Evolutionary conservation across 257 asterid genomes (phyloP).

Genomic region (Coffea eugenioides): DNA sequence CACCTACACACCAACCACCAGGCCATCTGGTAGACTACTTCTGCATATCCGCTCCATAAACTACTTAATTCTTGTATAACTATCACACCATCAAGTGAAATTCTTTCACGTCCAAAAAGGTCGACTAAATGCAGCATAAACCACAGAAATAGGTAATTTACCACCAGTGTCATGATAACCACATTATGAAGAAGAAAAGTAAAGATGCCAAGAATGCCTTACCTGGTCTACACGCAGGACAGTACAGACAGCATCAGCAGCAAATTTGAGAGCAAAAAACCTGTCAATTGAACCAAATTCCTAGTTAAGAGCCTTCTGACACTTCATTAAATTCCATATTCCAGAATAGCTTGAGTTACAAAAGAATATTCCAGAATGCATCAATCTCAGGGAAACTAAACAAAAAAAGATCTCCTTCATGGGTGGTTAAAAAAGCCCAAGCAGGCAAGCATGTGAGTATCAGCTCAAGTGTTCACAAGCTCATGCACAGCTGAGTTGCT

Average conservation of each 20-base stretch:
- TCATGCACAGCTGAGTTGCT: background rate
- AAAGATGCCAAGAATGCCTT: conserved; percentile 14
- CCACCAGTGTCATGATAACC: background rate
- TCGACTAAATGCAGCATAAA: background rate
- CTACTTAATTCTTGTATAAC: too few species aligned
- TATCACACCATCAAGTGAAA: background rate
- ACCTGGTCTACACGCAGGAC: conserved; percentile 99
- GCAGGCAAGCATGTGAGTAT: background rate
- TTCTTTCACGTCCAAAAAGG: background rate
- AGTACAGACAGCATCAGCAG: conserved; percentile 94
- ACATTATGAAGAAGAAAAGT: background rate
- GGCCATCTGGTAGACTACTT: background rate
- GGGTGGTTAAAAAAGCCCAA: background rate
- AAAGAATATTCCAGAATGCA: background rate
- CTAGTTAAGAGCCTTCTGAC: conserved; percentile 3
- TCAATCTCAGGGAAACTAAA: background rate
- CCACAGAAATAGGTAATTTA: background rate
- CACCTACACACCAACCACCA: background rate
- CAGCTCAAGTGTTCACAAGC: background rate
- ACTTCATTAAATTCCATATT: background rate
- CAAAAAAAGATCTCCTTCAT: background rate
- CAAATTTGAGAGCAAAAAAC: conserved; percentile 83
- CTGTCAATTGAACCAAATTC: conserved; percentile 37
- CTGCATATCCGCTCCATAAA: background rate
- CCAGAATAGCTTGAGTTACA: background rate